Conservation (phyloP, 768 basidiomycete genomes). For the Lactarius quietus region DNA sequence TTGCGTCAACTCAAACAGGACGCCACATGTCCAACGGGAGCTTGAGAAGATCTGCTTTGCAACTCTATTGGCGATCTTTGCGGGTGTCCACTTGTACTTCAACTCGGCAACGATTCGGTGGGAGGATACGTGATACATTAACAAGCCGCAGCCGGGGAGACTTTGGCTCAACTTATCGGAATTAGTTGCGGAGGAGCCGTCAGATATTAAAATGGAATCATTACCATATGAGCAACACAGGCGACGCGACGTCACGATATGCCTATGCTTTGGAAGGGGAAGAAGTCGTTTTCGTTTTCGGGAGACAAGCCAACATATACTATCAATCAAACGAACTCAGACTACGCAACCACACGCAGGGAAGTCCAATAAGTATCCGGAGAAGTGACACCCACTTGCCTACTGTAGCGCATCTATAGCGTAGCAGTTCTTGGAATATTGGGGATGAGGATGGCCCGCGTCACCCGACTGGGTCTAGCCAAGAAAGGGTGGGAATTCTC, state of each 20-base stretch:
- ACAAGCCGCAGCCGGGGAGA: too few relatives aligned
- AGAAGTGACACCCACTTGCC: neutral
- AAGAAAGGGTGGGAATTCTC: neutral
- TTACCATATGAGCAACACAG: neutral
- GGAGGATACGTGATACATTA: neutral
- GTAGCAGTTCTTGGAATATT: neutral
- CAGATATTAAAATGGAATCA: neutral
- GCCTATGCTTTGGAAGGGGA: neutral
- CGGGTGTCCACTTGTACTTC: neutral
- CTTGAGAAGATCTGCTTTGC: neutral
- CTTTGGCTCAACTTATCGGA: neutral
- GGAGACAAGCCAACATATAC: neutral
- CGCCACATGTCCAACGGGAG: neutral
- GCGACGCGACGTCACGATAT: too few relatives aligned
- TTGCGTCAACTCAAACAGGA: too few relatives aligned
- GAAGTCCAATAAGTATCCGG: neutral
- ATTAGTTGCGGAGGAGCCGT: neutral
- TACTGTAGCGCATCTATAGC: neutral
- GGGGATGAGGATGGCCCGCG: neutral
- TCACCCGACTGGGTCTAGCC: neutral
- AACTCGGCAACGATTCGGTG: neutral
- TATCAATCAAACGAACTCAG: neutral
- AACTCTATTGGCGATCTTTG: neutral
- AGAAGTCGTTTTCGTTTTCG: neutral
- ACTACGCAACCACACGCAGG: neutral